Evolutionary conservation across 1,284 basidiomycete species (phyloP).

Genomic region (Hortiboletus rubellus): DNA sequence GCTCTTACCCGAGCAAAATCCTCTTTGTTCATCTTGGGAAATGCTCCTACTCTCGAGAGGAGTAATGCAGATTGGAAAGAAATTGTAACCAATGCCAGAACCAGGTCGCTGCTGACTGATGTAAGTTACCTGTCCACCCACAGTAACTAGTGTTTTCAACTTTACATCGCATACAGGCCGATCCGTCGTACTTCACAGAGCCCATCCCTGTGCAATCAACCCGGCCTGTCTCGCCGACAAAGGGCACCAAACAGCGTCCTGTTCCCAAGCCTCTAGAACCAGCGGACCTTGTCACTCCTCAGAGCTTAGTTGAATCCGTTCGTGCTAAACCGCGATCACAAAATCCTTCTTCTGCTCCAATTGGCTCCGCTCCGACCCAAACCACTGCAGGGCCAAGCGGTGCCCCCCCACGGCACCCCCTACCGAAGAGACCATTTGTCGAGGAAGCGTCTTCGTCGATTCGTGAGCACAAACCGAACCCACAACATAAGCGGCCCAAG

Average conservation of each 20-base stretch:
- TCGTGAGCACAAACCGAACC: slow-evolving; percentile 14
- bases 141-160: neutral
- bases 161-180: slow-evolving; percentile 32
- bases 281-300: slow-evolving; percentile 34
- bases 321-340: slow-evolving; percentile 30
- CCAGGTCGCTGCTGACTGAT: slow-evolving; percentile 52
- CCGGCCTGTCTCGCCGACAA: slow-evolving; percentile 23
- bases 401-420: neutral
- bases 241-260: slow-evolving; percentile 21
- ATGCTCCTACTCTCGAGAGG: slow-evolving; percentile 83
- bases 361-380: neutral
- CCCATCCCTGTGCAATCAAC: slow-evolving; percentile 7
- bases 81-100: slow-evolving; percentile 76
- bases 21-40: slow-evolving; percentile 92
- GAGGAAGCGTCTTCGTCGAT: slow-evolving; percentile 19
- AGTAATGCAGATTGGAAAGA: slow-evolving; percentile 80
- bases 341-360: neutral
- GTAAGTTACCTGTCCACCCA: slow-evolving; percentile 41
- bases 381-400: neutral
- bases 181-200: slow-evolving; percentile 41
- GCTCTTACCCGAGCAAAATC: slow-evolving; percentile 95
- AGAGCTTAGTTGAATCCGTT: slow-evolving; percentile 31
- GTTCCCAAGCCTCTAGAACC: slow-evolving; percentile 22
- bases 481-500: slow-evolving; percentile 40
- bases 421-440: slow-evolving; percentile 26